Evolutionary conservation across 805 yeast species (phyloP).

Genomic region (Barnettozyma sucrosica): DNA sequence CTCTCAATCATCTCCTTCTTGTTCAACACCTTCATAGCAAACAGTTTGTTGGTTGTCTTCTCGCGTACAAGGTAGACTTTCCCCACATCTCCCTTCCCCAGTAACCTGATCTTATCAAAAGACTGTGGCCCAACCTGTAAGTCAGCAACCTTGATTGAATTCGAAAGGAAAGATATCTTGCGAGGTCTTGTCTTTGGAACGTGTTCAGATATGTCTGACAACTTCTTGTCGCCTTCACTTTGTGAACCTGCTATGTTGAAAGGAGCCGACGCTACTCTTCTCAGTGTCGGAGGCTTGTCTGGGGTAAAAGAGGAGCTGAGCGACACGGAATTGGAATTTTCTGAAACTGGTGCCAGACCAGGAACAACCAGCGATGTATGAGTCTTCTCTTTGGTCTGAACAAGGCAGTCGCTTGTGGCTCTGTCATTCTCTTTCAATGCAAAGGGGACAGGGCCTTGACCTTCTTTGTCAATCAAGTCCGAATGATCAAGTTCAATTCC

Average conservation of each 20-base stretch:
- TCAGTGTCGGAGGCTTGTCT: conserved; percentile 32
- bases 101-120: conserved; percentile 81
- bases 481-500: conserved; percentile 11
- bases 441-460: conserved; percentile 28
- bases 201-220: conserved; percentile 15
- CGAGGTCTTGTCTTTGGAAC: conserved; percentile 30
- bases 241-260: conserved; percentile 35
- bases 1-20: conserved; percentile 93
- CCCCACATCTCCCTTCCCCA: conserved; percentile 98
- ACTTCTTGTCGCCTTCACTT: conserved; percentile 19
- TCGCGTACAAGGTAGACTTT: conserved; percentile 90
- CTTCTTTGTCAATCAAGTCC: conserved; percentile 7
- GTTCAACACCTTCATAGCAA: conserved; percentile 87
- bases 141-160: conserved; percentile 65
- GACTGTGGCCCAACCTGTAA: conserved; percentile 82
- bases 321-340: not conserved
- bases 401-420: conserved; percentile 22
- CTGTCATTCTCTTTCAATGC: conserved; percentile 24
- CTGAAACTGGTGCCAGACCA: not conserved
- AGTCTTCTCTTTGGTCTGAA: conserved; percentile 31
- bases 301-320: not conserved
- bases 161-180: conserved; percentile 45
- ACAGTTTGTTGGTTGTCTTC: conserved; percentile 63
- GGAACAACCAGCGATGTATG: conserved; percentile 5
- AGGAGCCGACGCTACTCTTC: conserved; percentile 86